These are phyloP conservation scores for Kurtzmaniella quercitrusa DNA, from an alignment of 1,139 yeast species.

Conservation along the genomic window DNA sequence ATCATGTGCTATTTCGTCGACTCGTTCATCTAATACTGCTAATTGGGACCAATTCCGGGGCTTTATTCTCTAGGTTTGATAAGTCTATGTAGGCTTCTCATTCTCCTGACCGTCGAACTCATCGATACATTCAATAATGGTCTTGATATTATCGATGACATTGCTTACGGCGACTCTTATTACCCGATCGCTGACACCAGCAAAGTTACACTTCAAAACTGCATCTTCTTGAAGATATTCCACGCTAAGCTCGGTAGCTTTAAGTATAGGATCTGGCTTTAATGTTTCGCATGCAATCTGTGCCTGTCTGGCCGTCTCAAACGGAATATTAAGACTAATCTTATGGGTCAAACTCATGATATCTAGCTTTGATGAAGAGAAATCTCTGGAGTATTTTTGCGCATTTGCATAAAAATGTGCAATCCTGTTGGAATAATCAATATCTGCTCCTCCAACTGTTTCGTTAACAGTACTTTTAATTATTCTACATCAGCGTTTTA, in stretches of 20 bases:
- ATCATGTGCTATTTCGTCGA: too few species aligned
- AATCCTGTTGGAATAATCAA: too few species aligned
- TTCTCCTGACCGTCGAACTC: constrained; percentile 45
- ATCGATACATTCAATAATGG: constrained; percentile 65
- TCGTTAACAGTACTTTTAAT: too few species aligned
- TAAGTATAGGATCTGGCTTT: constrained; percentile 74
- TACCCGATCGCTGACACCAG: constrained; percentile 58
- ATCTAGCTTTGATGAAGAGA: background rate
- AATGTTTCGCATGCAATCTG: constrained; percentile 55
- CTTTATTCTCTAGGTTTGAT: too few species aligned
- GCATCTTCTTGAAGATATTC: constrained; percentile 26
- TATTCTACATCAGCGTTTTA: too few species aligned
- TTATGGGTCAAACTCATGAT: constrained; percentile 7
- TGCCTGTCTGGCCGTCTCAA: constrained; percentile 57
- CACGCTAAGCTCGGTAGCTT: constrained; percentile 55
- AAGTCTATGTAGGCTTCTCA: background rate
- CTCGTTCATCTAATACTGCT: too few species aligned
- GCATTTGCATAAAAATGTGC: too few species aligned
- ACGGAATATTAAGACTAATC: constrained; percentile 53
- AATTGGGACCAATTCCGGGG: too few species aligned
- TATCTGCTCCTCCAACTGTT: too few species aligned
- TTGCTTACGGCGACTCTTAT: constrained; percentile 70
- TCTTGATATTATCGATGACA: constrained; percentile 59
- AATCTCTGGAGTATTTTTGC: too few species aligned
- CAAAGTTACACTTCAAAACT: constrained; percentile 39